A percentile compares a stretch with the other conserved stretches of the same genome.
Evolutionary conservation across 2,329 filamentous ascomycete genomes (phyloP).

Genomic region (Pseudogymnoascus sp.): DNA sequence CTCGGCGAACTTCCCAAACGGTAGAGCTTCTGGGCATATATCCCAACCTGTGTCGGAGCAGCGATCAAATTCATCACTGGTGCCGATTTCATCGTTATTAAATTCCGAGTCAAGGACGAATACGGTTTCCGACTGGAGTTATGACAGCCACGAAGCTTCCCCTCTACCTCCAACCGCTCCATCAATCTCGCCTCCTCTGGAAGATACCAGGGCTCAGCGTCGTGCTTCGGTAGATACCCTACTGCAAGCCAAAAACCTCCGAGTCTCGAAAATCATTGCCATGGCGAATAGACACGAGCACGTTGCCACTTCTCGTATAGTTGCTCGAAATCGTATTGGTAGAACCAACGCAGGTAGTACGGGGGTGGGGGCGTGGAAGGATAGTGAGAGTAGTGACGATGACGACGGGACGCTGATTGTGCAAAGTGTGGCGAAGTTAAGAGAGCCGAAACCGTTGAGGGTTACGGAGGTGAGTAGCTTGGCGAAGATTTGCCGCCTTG

Average conservation of each 20-base stretch:
- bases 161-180: not conserved
- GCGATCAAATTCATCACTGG: not conserved
- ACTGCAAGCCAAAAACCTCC: not conserved
- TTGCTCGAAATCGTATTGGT: not conserved
- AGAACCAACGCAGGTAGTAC: not conserved
- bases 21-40: not conserved
- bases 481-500: not conserved
- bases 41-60: not conserved
- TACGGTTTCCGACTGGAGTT: not conserved
- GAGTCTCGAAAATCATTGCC: not conserved
- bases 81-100: not conserved
- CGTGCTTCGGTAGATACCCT: not conserved
- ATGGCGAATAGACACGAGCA: not conserved
- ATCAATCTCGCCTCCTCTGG: not conserved
- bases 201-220: not conserved
- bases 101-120: not conserved
- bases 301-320: not conserved
- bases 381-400: not conserved
- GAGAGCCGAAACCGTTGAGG: not conserved
- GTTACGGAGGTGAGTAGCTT: not conserved
- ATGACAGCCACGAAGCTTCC: not conserved
- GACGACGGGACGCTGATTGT: not conserved
- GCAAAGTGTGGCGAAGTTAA: not conserved
- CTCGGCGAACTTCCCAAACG: not conserved
- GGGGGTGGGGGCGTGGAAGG: not conserved